phyloP scores from a whole-genome alignment of 2,329 filamentous ascomycete genomes.

The Arthrobotrys iridis region DNA sequence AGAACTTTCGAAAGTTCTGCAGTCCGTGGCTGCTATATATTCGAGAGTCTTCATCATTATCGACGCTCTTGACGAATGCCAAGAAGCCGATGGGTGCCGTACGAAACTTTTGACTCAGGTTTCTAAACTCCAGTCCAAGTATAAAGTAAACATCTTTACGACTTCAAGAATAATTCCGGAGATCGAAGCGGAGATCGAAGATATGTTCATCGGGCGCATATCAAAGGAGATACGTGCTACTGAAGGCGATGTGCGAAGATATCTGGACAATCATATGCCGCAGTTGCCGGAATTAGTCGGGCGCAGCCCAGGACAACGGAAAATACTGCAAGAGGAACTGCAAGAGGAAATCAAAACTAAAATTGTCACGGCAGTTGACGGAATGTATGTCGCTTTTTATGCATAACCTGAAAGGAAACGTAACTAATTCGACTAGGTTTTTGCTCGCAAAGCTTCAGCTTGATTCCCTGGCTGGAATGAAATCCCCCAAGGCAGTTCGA shows the following conservation, averaged over 20 bases:
- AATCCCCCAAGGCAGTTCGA: constrained; percentile 57
- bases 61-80: constrained; percentile 11
- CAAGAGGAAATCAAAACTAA: background rate
- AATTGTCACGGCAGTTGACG: background rate
- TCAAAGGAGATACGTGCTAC: background rate
- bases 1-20: background rate
- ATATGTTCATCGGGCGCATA: background rate
- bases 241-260: constrained; percentile 2
- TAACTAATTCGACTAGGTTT: too few relatives aligned
- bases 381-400: constrained; percentile 6
- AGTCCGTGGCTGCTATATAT: background rate
- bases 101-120: background rate
- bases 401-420: background rate
- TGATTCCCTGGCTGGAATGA: too few relatives aligned
- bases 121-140: background rate
- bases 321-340: too few relatives aligned
- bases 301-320: too few relatives aligned
- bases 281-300: background rate
- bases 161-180: constrained; percentile 56
- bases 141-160: background rate
- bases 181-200: constrained; percentile 49
- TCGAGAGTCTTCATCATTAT: constrained; percentile 1
- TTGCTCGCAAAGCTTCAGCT: too few relatives aligned
- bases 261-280: background rate
- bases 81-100: background rate